Evolutionary conservation across 2,329 filamentous ascomycete genomes (phyloP), one percentile per base, ranked within the genome.

Genomic region (Ceratocystis harringtonii): DNA sequence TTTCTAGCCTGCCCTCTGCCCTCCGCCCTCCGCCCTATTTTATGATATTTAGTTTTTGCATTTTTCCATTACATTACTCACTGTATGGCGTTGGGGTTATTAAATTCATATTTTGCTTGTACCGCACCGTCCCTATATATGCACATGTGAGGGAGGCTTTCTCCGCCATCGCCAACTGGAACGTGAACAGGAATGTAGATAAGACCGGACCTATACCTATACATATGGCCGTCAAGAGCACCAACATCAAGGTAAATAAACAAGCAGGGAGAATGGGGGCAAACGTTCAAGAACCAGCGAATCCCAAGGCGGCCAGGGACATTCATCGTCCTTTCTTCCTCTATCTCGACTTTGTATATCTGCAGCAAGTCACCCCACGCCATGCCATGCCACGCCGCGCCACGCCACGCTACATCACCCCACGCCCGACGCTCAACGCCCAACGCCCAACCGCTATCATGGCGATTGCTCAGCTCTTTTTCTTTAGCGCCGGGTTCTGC

Each of bases 401-500:
- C 30, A 8, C 22, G 15, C 28, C 2, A 6, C 25, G n/a, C 7
- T 17, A 25, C 43, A 28, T 1, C 8, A 5, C 28, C 28, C 28
- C 3, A 28, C 28, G 28, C 28, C 28, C 28, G 28, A 28, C 28
- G 28, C 28, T 28, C 28, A 28, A 28, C 3, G 28, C 28, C 28
- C 28, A 28, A n/a, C 60, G 19, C 30, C 6, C 36, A 7, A 3
- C 12, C 17, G 8, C 8, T 15, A 22, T 15, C 25, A 63, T 63
- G 61, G 5, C 61, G n/a, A 10, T 60, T 3, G 55, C 36, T 8
- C 41, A 62, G 25, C 5, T 64, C 8, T 45, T 64, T 17, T 28
- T 30, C 30, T 64, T 64, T 19, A 60, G 36, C 15, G 63, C 63
- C 22, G 63, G 63, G 52, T 60, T 64, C 41, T 43, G 22, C 52